Evolutionary conservation across 2,329 filamentous ascomycete species (phyloP).

Genomic region (Didymella exigua): DNA sequence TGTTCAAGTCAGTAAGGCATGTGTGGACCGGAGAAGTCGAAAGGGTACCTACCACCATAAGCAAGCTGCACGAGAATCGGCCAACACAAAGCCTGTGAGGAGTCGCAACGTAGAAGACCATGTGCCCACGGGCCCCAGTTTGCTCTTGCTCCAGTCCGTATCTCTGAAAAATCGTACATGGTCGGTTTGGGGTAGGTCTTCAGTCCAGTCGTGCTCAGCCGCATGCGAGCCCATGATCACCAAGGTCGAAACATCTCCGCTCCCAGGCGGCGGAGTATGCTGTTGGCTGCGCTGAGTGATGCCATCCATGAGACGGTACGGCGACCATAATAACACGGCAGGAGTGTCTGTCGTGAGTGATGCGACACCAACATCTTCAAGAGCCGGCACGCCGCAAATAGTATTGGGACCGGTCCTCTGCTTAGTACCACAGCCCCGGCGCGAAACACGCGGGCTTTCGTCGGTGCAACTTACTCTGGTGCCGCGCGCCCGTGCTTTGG

Average conservation of each 20-base stretch:
- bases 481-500: background rate
- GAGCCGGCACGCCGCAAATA: background rate
- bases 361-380: conserved; percentile 7
- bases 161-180: conserved; percentile 43
- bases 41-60: conserved; percentile 37
- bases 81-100: conserved; percentile 40
- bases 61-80: conserved; percentile 41
- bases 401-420: conserved; percentile 7
- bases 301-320: conserved; percentile 12
- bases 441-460: conserved; percentile 6
- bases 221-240: conserved; percentile 17
- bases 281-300: conserved; percentile 10
- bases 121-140: conserved; percentile 31
- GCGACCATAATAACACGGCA: conserved; percentile 5
- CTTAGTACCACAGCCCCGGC: conserved; percentile 6
- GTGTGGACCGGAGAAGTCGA: background rate
- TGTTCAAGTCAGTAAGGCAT: conserved; percentile 8
- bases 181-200: conserved; percentile 34
- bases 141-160: conserved; percentile 35
- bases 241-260: conserved; percentile 15
- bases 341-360: conserved; percentile 6
- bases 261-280: conserved; percentile 24
- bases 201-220: conserved; percentile 36
- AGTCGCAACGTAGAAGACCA: conserved; percentile 40
- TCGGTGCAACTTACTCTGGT: background rate